Conservation (phyloP, 129 eudicot species). For the Flaveria bidentis region DNA sequence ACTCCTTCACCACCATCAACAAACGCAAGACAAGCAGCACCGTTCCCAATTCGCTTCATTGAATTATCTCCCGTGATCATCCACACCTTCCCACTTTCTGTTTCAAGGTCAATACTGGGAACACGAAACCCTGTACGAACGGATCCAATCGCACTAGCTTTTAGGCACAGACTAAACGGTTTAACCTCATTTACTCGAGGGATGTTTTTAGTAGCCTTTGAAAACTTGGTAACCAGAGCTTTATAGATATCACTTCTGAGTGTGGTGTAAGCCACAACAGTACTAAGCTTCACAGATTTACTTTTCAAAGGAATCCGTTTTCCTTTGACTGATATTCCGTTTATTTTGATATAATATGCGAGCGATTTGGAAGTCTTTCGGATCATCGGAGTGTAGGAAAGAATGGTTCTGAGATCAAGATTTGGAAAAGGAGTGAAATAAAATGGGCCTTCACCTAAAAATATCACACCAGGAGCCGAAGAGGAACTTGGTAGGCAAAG, state of each 20-base stretch:
- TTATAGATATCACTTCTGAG: slow-evolving; percentile 42
- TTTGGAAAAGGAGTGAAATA: slow-evolving; percentile 29
- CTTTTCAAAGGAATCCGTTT: background rate
- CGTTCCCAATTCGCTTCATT: slow-evolving; percentile 30
- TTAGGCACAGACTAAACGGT: slow-evolving; percentile 35
- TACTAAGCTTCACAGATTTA: slow-evolving; percentile 25
- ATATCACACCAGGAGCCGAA: slow-evolving; percentile 31
- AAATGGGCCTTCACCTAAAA: slow-evolving; percentile 48
- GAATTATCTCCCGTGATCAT: slow-evolving; percentile 39
- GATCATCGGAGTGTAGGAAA: slow-evolving; percentile 17
- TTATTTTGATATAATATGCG: background rate
- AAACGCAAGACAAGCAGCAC: slow-evolving; percentile 8
- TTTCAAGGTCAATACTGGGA: slow-evolving; percentile 37
- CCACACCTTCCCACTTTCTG: slow-evolving; percentile 39
- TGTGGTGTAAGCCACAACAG: slow-evolving; percentile 33
- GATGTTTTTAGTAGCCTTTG: background rate
- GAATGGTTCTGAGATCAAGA: slow-evolving; percentile 25
- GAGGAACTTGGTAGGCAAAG: slow-evolving; percentile 39
- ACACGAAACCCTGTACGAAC: slow-evolving; percentile 10
- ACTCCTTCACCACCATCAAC: background rate
- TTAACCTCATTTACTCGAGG: background rate
- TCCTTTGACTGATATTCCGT: background rate
- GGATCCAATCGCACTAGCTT: slow-evolving; percentile 24
- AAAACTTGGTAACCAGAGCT: background rate
- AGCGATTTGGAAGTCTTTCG: background rate